Evolutionary conservation across 2,329 filamentous ascomycete species (phyloP).

Genomic region (Neonectria hederae): DNA sequence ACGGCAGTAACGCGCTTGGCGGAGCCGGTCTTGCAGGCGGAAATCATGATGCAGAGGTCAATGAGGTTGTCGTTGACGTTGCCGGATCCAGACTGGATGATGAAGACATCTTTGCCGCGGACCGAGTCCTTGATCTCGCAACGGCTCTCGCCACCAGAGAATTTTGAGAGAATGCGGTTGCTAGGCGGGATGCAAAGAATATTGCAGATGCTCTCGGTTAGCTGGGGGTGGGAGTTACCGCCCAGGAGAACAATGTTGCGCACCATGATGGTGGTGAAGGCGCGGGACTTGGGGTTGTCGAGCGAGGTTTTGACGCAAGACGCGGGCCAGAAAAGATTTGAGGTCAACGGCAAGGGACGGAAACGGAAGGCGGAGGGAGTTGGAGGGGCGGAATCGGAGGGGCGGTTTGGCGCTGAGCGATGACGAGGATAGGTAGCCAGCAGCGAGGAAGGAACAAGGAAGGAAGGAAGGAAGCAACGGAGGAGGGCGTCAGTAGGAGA

Average conservation of each 20-base stretch:
- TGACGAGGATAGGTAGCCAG: slow-evolving; percentile 26
- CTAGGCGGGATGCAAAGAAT: slow-evolving; percentile 87
- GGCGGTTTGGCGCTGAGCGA: slow-evolving; percentile 21
- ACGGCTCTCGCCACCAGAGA: slow-evolving; percentile 92
- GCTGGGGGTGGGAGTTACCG: slow-evolving; percentile 89
- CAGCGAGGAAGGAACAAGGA: slow-evolving; percentile 19
- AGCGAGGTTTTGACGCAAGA: slow-evolving; percentile 15
- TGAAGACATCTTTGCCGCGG: slow-evolving; percentile 98
- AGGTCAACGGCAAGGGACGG: slow-evolving; percentile 37
- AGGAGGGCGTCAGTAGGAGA: slow-evolving; percentile 11
- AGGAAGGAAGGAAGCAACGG: slow-evolving; percentile 23
- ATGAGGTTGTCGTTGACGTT: slow-evolving; percentile 96
- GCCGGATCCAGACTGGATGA: slow-evolving; percentile 92
- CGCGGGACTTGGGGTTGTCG: slow-evolving; percentile 21
- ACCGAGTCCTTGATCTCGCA: slow-evolving; percentile 98
- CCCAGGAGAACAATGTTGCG: slow-evolving; percentile 94
- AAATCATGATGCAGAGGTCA: slow-evolving; percentile 97
- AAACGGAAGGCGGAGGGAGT: slow-evolving; percentile 38
- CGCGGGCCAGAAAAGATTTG: slow-evolving; percentile 38
- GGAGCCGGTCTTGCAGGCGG: slow-evolving; percentile 95
- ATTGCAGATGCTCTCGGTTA: slow-evolving; percentile 87
- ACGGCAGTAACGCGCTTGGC: slow-evolving; percentile 94
- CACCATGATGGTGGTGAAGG: slow-evolving; percentile 70
- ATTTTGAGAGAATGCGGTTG: slow-evolving; percentile 87
- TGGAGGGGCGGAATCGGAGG: slow-evolving; percentile 43